Evolutionary conservation across 495 filamentous ascomycete genomes (phyloP).

Genomic region (Tirmania nivea): DNA sequence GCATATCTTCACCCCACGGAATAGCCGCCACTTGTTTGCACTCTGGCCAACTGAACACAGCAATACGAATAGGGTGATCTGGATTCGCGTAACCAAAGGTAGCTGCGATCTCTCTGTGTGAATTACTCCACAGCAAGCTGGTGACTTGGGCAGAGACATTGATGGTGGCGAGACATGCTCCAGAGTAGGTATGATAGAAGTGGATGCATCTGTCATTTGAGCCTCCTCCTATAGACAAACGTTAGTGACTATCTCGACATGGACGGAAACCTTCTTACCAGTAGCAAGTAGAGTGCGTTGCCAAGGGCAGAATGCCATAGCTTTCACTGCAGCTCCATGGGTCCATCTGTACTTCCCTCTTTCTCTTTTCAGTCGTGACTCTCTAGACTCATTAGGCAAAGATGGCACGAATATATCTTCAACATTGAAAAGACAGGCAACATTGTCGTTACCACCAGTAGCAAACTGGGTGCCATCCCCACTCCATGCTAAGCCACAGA

Average conservation of each 20-base stretch:
- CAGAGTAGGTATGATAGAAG: conserved; percentile 77
- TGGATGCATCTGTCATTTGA: conserved; percentile 89
- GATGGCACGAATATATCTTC: conserved; percentile 30
- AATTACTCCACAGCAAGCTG: conserved; percentile 73
- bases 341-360: conserved; percentile 49
- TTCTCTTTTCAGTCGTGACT: conserved; percentile 21
- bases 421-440: conserved; percentile 60
- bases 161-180: conserved; percentile 71
- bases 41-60: conserved; percentile 87
- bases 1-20: conserved; percentile 66
- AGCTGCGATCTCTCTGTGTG: conserved; percentile 66
- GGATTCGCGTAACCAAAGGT: conserved; percentile 94
- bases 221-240: conserved; percentile 40
- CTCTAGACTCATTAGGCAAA: conserved; percentile 1
- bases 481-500: conserved; percentile 85
- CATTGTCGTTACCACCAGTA: conserved; percentile 82
- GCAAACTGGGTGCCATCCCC: conserved; percentile 53
- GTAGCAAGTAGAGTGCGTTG: conserved; percentile 70
- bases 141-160: conserved; percentile 88
- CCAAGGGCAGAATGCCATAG: conserved; percentile 95
- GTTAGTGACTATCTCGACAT: no score
- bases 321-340: conserved; percentile 82
- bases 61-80: conserved; percentile 75
- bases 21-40: conserved; percentile 75
- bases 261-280: conserved; percentile 3